Evolutionary conservation across 345 rosid genomes (phyloP).

Genomic region (Lepidium africanum): DNA sequence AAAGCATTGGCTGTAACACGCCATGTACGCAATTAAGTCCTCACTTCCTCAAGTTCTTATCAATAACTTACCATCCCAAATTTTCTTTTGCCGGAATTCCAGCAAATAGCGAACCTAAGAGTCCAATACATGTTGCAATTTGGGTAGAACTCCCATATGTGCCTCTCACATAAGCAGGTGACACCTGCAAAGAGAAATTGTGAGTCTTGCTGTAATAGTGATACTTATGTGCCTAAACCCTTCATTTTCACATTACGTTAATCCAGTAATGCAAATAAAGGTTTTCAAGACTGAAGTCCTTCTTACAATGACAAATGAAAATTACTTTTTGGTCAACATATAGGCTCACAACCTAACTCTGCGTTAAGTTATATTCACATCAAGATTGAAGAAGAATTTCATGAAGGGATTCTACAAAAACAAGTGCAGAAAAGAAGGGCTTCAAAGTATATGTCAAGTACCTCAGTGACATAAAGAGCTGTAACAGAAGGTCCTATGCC

Average conservation of each 20-base stretch:
- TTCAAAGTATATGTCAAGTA: conserved; percentile 23
- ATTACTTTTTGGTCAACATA: background rate
- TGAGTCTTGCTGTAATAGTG: background rate
- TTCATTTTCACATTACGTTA: background rate
- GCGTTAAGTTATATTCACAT: background rate
- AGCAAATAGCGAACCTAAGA: conserved; percentile 56
- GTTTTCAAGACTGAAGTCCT: background rate
- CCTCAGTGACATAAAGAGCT: conserved; percentile 95
- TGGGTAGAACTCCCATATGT: conserved; percentile 84
- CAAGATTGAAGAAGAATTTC: background rate
- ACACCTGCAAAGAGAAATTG: conserved; percentile 45
- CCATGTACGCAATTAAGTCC: background rate
- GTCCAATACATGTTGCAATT: conserved; percentile 79
- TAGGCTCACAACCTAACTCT: background rate
- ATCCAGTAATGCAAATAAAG: background rate
- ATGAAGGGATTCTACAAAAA: background rate
- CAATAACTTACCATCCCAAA: conserved; percentile 58
- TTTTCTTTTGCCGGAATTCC: conserved; percentile 76
- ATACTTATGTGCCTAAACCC: background rate
- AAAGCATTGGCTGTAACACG: conserved; percentile 7
- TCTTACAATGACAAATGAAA: background rate
- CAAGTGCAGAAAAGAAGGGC: conserved; percentile 4
- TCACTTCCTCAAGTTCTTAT: background rate
- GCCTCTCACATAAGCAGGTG: conserved; percentile 89
- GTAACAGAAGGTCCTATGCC: conserved; percentile 91